These are phyloP conservation scores for Boletus subluridellus DNA, from an alignment of 1,284 basidiomycete genomes.

Conservation along the genomic window DNA sequence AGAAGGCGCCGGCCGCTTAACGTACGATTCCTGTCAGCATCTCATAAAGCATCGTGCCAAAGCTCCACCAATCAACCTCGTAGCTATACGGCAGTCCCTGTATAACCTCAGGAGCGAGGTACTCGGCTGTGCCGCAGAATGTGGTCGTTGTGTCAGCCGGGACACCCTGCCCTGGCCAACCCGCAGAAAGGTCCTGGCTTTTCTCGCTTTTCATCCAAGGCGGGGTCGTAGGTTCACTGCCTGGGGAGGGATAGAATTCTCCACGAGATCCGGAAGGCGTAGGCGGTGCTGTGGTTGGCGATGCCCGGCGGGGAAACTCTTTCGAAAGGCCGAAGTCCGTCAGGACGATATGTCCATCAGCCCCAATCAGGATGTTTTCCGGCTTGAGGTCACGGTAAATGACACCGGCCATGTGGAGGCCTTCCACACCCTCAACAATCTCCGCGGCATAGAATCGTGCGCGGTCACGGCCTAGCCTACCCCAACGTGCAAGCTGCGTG, in stretches of 20 bases:
- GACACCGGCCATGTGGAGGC: slow-evolving; percentile 81
- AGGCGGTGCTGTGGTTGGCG: slow-evolving; percentile 48
- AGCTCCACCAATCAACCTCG: slow-evolving; percentile 97
- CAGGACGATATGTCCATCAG: slow-evolving; percentile 90
- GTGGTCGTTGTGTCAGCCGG: slow-evolving; percentile 69
- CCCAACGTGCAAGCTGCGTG: slow-evolving; percentile 93
- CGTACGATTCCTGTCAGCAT: slow-evolving; percentile 87
- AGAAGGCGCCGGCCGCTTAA: slow-evolving; percentile 23
- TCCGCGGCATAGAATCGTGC: slow-evolving; percentile 96
- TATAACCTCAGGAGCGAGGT: slow-evolving; percentile 92
- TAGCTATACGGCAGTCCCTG: slow-evolving; percentile 89
- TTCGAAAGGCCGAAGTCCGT: slow-evolving; percentile 95
- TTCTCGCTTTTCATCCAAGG: slow-evolving; percentile 71
- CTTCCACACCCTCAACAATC: slow-evolving; percentile 92
- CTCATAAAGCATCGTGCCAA: slow-evolving; percentile 96
- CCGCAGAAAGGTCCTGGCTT: slow-evolving; percentile 44
- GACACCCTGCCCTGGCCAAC: slow-evolving; percentile 54
- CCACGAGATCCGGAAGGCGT: slow-evolving; percentile 52
- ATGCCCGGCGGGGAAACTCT: slow-evolving; percentile 65
- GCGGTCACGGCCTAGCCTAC: slow-evolving; percentile 84
- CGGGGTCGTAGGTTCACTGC: slow-evolving; percentile 50
- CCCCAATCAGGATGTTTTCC: slow-evolving; percentile 92
- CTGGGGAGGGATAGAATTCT: slow-evolving; percentile 48
- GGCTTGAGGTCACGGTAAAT: slow-evolving; percentile 90
- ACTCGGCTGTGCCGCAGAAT: slow-evolving; percentile 91